Evolutionary conservation across 2,329 filamentous ascomycete species (phyloP), one percentile per base, ranked within the genome.

Genomic region (Clarireedia paspali): DNA sequence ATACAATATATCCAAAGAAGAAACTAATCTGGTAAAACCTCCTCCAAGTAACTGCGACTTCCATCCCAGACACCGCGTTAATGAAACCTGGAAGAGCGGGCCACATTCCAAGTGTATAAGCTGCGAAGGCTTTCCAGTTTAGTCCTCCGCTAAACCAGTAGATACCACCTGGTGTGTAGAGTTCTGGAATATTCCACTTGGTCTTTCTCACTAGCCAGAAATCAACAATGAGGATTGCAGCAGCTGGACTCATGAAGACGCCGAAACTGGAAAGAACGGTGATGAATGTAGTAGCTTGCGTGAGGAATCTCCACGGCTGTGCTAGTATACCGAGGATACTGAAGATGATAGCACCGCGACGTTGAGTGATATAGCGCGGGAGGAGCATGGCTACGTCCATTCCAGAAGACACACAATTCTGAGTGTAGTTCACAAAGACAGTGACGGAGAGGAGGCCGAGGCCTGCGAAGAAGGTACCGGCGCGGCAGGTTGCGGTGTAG

Each of bases 371-470:
- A 59, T 75, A 81, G 42, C 70, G 72, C 0, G 79, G 78, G 56
- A 75, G 75, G 0, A 81, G 66, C 1, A 74, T 76, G 0, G 79
- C 74, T 49, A 82, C 68, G 61, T 83, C 81, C 71, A 83, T 80
- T 5, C 79, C 80, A 2, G 73, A 72, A 0, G 74, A 74, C 60
- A 79, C 72, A 1, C 73, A 72, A 60, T 81, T 81, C 52, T 75
- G 70, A 40, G 77, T 70, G 9, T 71, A 68, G 59, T 74, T 73
- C 60, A 76, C 72, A 5, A 72, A 75, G 23, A 79, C 67, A 59
- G 77, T 74, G 10, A 70, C 74, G 1, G 74, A 66, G 1, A 77
- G 70, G 2, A 78, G 67, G 0, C 73, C 75, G 6, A 73, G 60
- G 2, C 72, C 72, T 23, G 72, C 72, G 62, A 79, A 78, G 63